Evolutionary conservation across 108 stramenopile genomes (phyloP), one percentile per base, ranked within the genome.

Genomic region (Skeletonema costatum): DNA sequence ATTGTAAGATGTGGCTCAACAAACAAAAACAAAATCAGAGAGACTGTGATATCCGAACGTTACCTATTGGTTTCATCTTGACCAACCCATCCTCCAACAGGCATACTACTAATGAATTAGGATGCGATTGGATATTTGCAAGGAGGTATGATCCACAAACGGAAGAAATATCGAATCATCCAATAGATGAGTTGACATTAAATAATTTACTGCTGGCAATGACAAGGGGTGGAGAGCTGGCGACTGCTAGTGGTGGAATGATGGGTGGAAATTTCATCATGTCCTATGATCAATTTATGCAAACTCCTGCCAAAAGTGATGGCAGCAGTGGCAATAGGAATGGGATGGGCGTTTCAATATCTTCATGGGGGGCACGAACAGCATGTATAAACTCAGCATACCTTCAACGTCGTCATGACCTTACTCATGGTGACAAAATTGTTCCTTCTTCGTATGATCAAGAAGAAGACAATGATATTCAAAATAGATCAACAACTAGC

Each of bases 91-190:
- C 53, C 2, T 5, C 31, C 30, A 19, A 30, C 41, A 53, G 5
- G 0, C 66, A 56, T 8, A 7, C 7, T 19, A 61, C 29, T 3
- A 30, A 12, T 5, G 38, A 50, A 42, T 59, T 67, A 42, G 67
- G 58, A 10, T 68, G 68, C 30, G 71, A 81, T 32, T 86, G 86
- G 86, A 67, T 85, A 19, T 77, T 90, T 71, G 76, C 87, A 32
- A 68, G 88, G 39, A 66, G 64, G 60, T 96, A 92, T 62, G 84
- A 92, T 86, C 81, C 78, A 16, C 68, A 63, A 19, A 93, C 90
- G 0, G 95, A 96, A 76, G 95, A 96, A 85, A 78, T 92, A 10
- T 90, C 90, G 5, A 68, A 78, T 16, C 63, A 73, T 51, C 56
- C 80, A n/a, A 62, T 92, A 14, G 91, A 92, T 44, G 82, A 75